Evolutionary conservation across 371 early-diverging fungal species (phyloP).

Genomic region (Capillidium heterosporum): DNA sequence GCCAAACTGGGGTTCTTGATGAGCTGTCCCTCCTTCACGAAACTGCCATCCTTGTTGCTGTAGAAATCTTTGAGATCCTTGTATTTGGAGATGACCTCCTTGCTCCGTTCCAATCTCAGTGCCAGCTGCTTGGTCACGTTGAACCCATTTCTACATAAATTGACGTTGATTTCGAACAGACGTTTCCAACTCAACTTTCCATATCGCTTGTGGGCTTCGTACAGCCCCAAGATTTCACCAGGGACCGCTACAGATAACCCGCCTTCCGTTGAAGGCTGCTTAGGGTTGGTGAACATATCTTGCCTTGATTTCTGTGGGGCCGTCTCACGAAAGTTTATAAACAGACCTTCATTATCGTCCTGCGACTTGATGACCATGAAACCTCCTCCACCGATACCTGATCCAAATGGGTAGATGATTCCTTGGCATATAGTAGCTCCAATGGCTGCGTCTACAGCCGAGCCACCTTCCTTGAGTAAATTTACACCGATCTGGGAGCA

Average conservation of each 20-base stretch:
- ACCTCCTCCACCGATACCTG: constrained; percentile 98
- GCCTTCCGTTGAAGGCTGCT: constrained; percentile 39
- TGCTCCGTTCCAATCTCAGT: background rate
- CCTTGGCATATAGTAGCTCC: constrained; percentile 89
- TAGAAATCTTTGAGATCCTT: background rate
- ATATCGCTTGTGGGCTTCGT: constrained; percentile 14
- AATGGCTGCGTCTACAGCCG: constrained; percentile 93
- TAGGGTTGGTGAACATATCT: constrained; percentile 44
- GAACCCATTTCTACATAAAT: constrained; percentile 67
- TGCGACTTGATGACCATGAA: constrained; percentile 80
- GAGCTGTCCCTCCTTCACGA: constrained; percentile 45
- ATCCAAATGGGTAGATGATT: constrained; percentile 78
- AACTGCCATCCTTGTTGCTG: constrained; percentile 18
- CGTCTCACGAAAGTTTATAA: constrained; percentile 73
- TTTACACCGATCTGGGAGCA: constrained; percentile 76
- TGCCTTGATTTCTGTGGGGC: constrained; percentile 59
- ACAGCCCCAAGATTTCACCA: constrained; percentile 11
- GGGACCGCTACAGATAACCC: constrained; percentile 82
- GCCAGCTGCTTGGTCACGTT: constrained; percentile 18
- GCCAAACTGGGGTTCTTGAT: constrained; percentile 57
- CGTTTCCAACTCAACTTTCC: constrained; percentile 76
- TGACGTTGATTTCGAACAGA: constrained; percentile 67
- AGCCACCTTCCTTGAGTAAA: constrained; percentile 82
- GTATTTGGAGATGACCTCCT: background rate
- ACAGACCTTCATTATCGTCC: constrained; percentile 11